Conservation (phyloP, 345 rosid species). For the Eutrema japonicum region DNA sequence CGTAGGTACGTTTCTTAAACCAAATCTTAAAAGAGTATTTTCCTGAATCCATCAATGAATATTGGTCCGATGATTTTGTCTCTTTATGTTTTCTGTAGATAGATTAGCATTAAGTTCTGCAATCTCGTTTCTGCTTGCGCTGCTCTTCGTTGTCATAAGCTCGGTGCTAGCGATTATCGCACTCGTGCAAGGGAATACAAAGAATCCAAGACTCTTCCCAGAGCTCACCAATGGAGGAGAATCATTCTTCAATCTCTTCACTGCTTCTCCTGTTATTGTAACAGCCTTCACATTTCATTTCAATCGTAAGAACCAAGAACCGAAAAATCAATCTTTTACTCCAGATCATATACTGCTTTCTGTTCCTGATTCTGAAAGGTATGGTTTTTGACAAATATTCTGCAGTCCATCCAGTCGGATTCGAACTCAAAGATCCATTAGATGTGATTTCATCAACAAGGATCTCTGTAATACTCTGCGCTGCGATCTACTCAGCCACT, state of each 20-base stretch:
- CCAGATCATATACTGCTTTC: not conserved
- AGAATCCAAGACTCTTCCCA: constrained; percentile 69
- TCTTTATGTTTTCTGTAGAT: constrained; percentile 26
- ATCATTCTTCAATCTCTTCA: constrained; percentile 77
- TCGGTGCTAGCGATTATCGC: constrained; percentile 67
- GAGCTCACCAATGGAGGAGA: constrained; percentile 46
- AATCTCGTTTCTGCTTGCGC: constrained; percentile 54
- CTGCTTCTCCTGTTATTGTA: constrained; percentile 88
- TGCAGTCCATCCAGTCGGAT: constrained; percentile 84
- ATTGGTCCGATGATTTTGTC: constrained; percentile 18
- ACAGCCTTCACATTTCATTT: constrained; percentile 95
- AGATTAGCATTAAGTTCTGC: constrained; percentile 42
- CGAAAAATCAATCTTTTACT: not conserved
- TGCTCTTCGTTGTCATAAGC: constrained; percentile 72
- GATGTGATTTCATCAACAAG: constrained; percentile 63
- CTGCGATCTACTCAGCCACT: constrained; percentile 60
- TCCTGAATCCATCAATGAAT: not conserved
- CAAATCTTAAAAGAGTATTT: not conserved
- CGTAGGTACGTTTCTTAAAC: constrained; percentile 50
- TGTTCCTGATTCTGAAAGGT: constrained; percentile 16
- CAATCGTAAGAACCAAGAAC: constrained; percentile 60
- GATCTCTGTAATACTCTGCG: constrained; percentile 63
- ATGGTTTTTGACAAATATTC: not conserved
- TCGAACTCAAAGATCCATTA: constrained; percentile 68
- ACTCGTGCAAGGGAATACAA: constrained; percentile 63